phyloP scores from a whole-genome alignment of 352 stramenopile species.

The Phytophthora tentaculata region DNA sequence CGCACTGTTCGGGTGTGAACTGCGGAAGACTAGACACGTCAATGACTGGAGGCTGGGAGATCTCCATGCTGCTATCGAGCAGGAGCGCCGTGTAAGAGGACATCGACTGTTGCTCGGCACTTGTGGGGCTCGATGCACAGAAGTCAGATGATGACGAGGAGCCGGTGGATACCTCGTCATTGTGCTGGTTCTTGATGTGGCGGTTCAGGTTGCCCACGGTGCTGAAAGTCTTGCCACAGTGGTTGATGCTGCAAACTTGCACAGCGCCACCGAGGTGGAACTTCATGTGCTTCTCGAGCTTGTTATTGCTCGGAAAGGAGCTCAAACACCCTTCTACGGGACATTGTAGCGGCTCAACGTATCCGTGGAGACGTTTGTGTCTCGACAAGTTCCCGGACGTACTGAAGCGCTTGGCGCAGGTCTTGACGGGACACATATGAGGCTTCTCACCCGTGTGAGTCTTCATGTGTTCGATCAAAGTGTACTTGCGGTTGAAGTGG shows the following conservation, averaged over 20 bases:
- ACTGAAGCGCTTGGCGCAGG: constrained; percentile 58
- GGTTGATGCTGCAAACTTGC: constrained; percentile 46
- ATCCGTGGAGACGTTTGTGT: constrained; percentile 58
- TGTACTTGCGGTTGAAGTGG: constrained; percentile 57
- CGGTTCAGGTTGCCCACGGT: constrained; percentile 60
- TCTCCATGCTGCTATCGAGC: constrained; percentile 28
- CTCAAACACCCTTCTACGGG: constrained; percentile 45
- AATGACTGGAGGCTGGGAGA: constrained; percentile 22
- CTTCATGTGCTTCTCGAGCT: constrained; percentile 68
- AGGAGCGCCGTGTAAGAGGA: constrained; percentile 30
- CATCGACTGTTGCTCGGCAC: constrained; percentile 28
- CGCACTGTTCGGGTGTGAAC: constrained; percentile 13
- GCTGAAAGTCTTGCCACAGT: constrained; percentile 69
- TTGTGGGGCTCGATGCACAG: constrained; percentile 28
- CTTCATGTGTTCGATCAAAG: constrained; percentile 59
- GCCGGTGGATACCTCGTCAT: constrained; percentile 19
- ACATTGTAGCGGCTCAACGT: constrained; percentile 46
- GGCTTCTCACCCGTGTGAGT: constrained; percentile 62
- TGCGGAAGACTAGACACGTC: constrained; percentile 22
- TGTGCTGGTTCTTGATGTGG: constrained; percentile 52
- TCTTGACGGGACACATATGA: constrained; percentile 43
- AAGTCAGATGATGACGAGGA: constrained; percentile 18
- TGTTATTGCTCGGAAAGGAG: constrained; percentile 53
- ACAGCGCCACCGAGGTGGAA: constrained; percentile 51
- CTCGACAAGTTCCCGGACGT: constrained; percentile 64